These are phyloP conservation scores for Castanea mollissima DNA, from an alignment of 306 rosid species.

Conservation along the genomic window DNA sequence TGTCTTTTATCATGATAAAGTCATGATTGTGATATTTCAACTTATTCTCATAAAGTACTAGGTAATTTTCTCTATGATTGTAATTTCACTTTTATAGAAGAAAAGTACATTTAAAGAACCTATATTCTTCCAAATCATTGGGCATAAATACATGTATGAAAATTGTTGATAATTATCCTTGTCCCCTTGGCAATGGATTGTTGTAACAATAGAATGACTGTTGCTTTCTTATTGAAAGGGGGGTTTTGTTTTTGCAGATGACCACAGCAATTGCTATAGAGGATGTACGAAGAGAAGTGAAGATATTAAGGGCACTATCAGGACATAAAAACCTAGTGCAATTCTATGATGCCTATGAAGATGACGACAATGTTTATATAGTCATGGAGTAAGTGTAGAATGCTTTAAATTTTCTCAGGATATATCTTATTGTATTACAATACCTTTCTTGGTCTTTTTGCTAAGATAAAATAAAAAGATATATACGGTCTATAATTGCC, in stretches of 20 bases:
- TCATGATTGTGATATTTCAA: constrained; percentile 18
- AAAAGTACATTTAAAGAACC: constrained; percentile 9
- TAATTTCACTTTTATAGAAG: constrained; percentile 4
- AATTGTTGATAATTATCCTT: constrained; percentile 8
- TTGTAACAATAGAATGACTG: constrained; percentile 8
- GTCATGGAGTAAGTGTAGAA: constrained; percentile 82
- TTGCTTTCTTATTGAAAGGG: constrained; percentile 29
- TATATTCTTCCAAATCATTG: constrained; percentile 10
- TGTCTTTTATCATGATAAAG: not conserved
- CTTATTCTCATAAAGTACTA: constrained; percentile 1
- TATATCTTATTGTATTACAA: not conserved
- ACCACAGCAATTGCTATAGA: constrained; percentile 81
- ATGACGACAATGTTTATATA: constrained; percentile 66
- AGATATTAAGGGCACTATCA: constrained; percentile 68
- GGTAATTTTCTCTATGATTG: not conserved
- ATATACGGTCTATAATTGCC: not conserved
- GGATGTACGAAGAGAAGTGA: constrained; percentile 88
- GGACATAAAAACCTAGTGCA: constrained; percentile 84
- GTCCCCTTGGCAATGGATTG: constrained; percentile 12
- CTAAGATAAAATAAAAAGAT: not conserved
- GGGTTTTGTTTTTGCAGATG: constrained; percentile 57
- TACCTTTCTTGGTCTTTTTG: not conserved
- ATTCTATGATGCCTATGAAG: constrained; percentile 83
- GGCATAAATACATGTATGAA: constrained; percentile 1
- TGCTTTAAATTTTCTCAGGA: not conserved